Evolutionary conservation across 805 yeast genomes (phyloP), one percentile per base, ranked within the genome.

Genomic region (Priceomyces fermenticarens): DNA sequence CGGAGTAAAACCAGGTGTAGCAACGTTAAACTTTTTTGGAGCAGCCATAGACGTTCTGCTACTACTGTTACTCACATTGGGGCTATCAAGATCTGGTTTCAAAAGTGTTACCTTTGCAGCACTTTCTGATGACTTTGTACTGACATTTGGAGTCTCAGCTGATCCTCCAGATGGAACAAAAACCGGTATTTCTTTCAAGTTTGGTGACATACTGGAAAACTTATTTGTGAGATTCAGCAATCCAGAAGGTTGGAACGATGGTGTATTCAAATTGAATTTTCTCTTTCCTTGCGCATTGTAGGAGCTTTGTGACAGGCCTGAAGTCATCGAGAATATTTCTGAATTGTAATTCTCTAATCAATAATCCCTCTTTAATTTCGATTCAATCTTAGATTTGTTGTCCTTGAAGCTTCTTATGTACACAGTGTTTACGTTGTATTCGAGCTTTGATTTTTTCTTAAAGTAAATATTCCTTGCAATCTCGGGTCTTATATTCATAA

Each of bases 181-280:
- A 1, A 72, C 55, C 1, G 80, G 77, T 12, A 74, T 66, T 13
- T 67, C 73, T 41, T 67, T 67, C 30, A 76, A 46, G 38, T 71
- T 70, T 2, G 82, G 81, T 10, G 81, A 75, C 45, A 72, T 55
- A n/a, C 58, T 56, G 1, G 77, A 54, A 47, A 74, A 72, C 47
- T 73, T 75, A 29, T 46, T 49, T 5, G 54, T 47, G 28, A 60
- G 39, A 9, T 36, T 43, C 37, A 38, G 60, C 3, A 60, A 61
- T 27, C 54, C 55, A 26, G 67, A 58, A 3, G 78, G 72, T 40
- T 72, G 72, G 49, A 70, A 70, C 10, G 70, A 64, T 35, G 76
- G 73, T 2, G 72, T 66, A 43, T 65, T 69, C 43, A 63, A 45
- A 49, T 70, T 68, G 55, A 64, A 68, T 42, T 57, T 62, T 31